phyloP scores from a whole-genome alignment of 2,329 filamentous ascomycete genomes.

The Trichoderma aggressivum region DNA sequence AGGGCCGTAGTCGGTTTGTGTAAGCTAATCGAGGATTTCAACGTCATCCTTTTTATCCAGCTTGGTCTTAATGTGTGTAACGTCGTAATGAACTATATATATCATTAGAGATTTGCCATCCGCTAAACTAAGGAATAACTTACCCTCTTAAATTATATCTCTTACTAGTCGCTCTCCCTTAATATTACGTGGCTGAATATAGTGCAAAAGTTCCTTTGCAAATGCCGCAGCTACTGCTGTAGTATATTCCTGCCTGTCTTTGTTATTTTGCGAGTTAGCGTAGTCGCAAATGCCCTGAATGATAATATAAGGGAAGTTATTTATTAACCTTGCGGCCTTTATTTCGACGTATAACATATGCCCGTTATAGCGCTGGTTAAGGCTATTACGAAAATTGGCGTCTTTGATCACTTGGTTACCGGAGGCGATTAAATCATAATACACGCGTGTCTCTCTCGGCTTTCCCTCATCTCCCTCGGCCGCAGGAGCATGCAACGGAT shows the following conservation, averaged over 20 bases:
- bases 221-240: not conserved
- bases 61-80: conserved; percentile 1
- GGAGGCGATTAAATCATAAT: conserved; percentile 3
- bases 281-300: conserved; percentile 12
- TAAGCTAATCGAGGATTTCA: conserved; percentile 39
- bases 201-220: not conserved
- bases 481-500: not conserved
- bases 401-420: conserved; percentile 6
- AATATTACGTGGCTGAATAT: not conserved
- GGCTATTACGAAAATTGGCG: not conserved
- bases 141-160: not conserved
- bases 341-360: conserved; percentile 2
- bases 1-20: conserved; percentile 32
- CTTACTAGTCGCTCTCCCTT: not conserved
- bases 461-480: not conserved
- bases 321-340: conserved; percentile 10
- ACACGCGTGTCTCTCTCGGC: not conserved
- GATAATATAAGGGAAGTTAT: conserved; percentile 3
- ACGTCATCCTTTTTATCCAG: not conserved
- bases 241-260: not conserved
- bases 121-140: not conserved
- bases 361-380: not conserved
- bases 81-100: not conserved
- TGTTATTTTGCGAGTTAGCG: not conserved
- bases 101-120: not conserved